Evolutionary conservation across 768 basidiomycete species (phyloP).

Genomic region (Hortiboletus flavorubellus): DNA sequence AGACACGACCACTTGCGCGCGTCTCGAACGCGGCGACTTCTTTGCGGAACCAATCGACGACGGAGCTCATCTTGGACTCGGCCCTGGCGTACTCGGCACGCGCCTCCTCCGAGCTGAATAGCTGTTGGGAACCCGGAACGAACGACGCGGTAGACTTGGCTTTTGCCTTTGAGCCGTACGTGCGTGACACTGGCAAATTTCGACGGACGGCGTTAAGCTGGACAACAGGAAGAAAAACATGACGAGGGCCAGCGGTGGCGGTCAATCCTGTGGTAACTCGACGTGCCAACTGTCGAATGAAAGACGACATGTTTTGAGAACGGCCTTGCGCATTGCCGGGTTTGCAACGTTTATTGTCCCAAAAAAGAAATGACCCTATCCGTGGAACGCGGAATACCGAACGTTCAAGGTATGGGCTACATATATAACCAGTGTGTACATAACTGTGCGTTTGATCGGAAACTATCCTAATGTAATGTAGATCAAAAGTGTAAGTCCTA

Average conservation of each 20-base stretch:
- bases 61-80: slow-evolving; percentile 58
- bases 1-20: slow-evolving; percentile 73
- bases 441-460: neutral
- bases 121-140: slow-evolving; percentile 65
- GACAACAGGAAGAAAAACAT: neutral
- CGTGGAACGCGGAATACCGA: too few relatives aligned
- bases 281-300: slow-evolving; percentile 7
- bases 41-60: slow-evolving; percentile 73
- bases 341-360: neutral
- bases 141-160: slow-evolving; percentile 53
- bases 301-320: slow-evolving; percentile 5
- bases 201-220: neutral
- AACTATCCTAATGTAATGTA: neutral
- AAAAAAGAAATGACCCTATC: slow-evolving; percentile 1
- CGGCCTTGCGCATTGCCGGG: neutral
- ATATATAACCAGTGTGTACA: too few relatives aligned
- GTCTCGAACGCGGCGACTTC: slow-evolving; percentile 71
- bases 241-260: neutral
- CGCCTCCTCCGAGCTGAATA: slow-evolving; percentile 50
- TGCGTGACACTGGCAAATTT: slow-evolving; percentile 7
- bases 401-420: too few relatives aligned
- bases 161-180: slow-evolving; percentile 31
- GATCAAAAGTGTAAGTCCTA: neutral
- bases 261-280: neutral
- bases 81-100: slow-evolving; percentile 60